Base-by-base conservation (phyloP, 2,329 filamentous ascomycete genomes). In the Dactylellina drechsleri region DNA sequence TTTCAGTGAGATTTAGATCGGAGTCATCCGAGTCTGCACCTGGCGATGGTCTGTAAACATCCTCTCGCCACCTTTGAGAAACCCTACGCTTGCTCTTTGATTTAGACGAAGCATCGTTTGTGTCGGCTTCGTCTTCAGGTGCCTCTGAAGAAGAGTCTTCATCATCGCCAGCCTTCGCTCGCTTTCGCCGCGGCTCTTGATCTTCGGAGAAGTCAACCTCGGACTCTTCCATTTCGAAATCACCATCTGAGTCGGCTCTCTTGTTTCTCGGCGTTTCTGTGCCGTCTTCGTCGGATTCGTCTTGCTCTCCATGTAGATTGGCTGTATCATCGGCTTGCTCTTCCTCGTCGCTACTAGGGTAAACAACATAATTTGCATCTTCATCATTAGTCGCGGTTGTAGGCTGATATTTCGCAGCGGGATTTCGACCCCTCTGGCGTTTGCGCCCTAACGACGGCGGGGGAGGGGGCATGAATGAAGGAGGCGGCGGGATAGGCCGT, bases 221-320 rank as follows among this genome's bases (percentile, higher is more conserved):
- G 4, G 71, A 68, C 7, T 56, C 80, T 78, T 59, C 76, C 79
- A 61, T 79, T 77, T 36, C 80, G 80, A 65, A 74, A 75, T 61
- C 80, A 61, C 73, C 41, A 43, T 58, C 79, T 77, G 47, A 76
- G 76, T 28, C 70, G 70, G 41, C 78, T 58, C 45, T 81, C 78
- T 66, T 80, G 78, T 67, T 82, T 80, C 77, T 70, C 3, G 71
- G 47, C 4, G 71, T 70, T 60, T 70, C 64, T 8, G n/a, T 13
- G n/a, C 31, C 58, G 4, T 81, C 81, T 54, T 81, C 80, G 58
- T 81, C 81, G 40, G 81, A 80, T 6, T 79, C 80, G 28, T 82
- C 81, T 28, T 81, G 15, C 8, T 52, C 41, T 13, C 23, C 71
- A 47, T 43, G 43, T 23, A 12, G 43, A 10, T 56, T 16, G 8